Evolutionary conservation across 139 green algal species (phyloP).

Genomic region (Tetraselmis striata): DNA sequence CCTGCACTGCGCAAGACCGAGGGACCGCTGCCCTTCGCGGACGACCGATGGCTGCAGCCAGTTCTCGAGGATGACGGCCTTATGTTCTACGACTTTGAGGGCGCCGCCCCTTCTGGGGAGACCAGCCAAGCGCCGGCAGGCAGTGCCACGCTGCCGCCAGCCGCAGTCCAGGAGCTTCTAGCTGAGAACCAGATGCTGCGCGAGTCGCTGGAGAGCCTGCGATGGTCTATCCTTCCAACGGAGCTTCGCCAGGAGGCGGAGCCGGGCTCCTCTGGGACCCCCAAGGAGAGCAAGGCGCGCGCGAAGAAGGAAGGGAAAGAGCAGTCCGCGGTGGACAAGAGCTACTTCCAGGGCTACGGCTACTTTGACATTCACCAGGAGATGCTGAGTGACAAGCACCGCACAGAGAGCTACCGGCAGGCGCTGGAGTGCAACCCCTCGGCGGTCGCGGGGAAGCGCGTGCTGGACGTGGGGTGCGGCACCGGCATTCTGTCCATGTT

Average conservation of each 20-base stretch:
- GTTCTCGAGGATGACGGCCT: constrained; percentile 64
- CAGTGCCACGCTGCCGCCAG: not conserved
- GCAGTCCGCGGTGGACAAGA: constrained; percentile 44
- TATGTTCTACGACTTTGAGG: constrained; percentile 69
- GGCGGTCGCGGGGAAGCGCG: constrained; percentile 54
- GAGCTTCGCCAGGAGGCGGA: not conserved
- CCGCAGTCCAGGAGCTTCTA: not conserved
- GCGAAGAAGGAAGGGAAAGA: not conserved
- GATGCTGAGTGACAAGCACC: constrained; percentile 80
- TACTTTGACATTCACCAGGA: constrained; percentile 86
- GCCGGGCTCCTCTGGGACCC: not conserved
- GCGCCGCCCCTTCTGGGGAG: not conserved
- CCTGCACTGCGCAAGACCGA: constrained; percentile 19
- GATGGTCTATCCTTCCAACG: not conserved
- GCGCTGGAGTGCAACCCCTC: constrained; percentile 72
- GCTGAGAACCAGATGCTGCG: constrained; percentile 20
- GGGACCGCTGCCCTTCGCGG: constrained; percentile 5
- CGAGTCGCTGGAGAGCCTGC: constrained; percentile 16
- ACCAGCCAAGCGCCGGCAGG: constrained; percentile 24
- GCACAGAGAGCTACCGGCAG: constrained; percentile 71
- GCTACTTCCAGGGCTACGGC: constrained; percentile 87
- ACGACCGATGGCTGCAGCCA: constrained; percentile 40
- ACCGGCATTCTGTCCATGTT: constrained; percentile 93
- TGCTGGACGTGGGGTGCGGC: constrained; percentile 92
- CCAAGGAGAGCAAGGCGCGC: not conserved